Evolutionary conservation across 176 grass and related monocot genomes (phyloP), one percentile per base, ranked within the genome.

Genomic region (Ampelocalamus luodianensis): DNA sequence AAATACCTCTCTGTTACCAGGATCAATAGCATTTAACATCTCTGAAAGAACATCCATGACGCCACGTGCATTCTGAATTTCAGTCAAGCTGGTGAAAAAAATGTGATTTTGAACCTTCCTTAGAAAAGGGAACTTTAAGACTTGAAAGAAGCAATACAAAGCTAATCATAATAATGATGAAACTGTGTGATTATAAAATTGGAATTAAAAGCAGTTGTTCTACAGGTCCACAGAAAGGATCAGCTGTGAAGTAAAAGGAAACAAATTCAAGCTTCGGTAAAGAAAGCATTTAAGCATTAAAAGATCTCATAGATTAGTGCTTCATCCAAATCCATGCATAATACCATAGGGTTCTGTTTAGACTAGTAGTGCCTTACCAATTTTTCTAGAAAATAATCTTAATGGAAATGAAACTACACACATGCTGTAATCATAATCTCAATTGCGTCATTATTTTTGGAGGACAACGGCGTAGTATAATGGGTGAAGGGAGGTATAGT

Each of bases 21-120:
- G 97, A 87, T 99, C 93, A 38, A 99, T 78, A 80, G 91, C 93
- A 89, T 99, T 99, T 79, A 99, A 86, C 91, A 99, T 96, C 65
- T 99, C 97, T 42, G 90, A 80, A 87, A 99, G 92, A 86, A 99
- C 90, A 89, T 99, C 90, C 81, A 94, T 85, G 63, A 94, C 85
- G n/a, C 97, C 85, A 82, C 91, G 78, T 16, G 86, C 93, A 89
- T 99, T 96, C 82, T 99, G 91, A 87, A 99, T 99, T 83, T 99
- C 97, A 56, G 88, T 79, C 78, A 86, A 65, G 49, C 94, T 97
- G 79, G 64, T 42, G 60, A 39, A 82, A 76, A 69, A 14, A 93
- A 71, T n/a, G 17, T 22, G 32, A 84, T 79, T 80, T 77, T 68
- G 1, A 29, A 84, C 74, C 15, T 80, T 64, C 22, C 34, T 44